Percentiles rank a stretch among this genome's conserved stretches.
phyloP scores from a whole-genome alignment of 805 yeast species.

The Ogataea chonburiensis region DNA sequence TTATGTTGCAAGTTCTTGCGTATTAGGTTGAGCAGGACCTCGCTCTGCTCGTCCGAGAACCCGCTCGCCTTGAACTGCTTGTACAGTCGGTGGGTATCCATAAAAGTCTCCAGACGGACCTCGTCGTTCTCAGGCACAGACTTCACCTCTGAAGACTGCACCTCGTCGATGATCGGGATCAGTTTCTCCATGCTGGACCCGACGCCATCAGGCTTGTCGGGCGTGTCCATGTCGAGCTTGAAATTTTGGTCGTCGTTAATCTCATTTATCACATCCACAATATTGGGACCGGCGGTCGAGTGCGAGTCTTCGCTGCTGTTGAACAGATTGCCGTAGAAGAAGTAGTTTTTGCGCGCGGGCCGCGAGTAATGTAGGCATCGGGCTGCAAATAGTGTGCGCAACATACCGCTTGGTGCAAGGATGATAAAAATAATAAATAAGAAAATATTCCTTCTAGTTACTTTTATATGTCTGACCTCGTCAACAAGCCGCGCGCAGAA shows the following conservation, averaged over 20 bases:
- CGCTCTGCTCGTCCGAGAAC: conserved; percentile 60
- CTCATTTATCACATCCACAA: conserved; percentile 29
- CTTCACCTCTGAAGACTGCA: background rate
- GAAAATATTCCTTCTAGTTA: background rate
- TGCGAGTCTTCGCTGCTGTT: conserved; percentile 12
- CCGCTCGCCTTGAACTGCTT: conserved; percentile 54
- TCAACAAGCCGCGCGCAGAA: conserved; percentile 75
- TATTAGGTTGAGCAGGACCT: conserved; percentile 51
- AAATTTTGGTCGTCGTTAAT: conserved; percentile 29
- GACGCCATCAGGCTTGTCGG: conserved; percentile 9
- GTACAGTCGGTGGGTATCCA: conserved; percentile 66
- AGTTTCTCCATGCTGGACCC: conserved; percentile 15
- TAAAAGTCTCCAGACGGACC: conserved; percentile 35
- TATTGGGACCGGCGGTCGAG: conserved; percentile 26
- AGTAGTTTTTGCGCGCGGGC: conserved; percentile 15
- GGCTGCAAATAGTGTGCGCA: conserved; percentile 3
- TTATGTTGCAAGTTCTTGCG: conserved; percentile 34
- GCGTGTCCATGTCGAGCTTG: conserved; percentile 14
- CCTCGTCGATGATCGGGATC: conserved; percentile 12
- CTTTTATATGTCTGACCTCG: conserved; percentile 44
- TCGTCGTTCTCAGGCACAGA: conserved; percentile 16
- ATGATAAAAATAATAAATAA: conserved; percentile 2
- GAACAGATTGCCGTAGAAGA: conserved; percentile 14
- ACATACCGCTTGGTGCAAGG: conserved; percentile 10
- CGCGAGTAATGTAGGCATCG: conserved; percentile 2